Conservation (phyloP, 2,329 filamentous ascomycete species). For the Cercospora citrullina region DNA sequence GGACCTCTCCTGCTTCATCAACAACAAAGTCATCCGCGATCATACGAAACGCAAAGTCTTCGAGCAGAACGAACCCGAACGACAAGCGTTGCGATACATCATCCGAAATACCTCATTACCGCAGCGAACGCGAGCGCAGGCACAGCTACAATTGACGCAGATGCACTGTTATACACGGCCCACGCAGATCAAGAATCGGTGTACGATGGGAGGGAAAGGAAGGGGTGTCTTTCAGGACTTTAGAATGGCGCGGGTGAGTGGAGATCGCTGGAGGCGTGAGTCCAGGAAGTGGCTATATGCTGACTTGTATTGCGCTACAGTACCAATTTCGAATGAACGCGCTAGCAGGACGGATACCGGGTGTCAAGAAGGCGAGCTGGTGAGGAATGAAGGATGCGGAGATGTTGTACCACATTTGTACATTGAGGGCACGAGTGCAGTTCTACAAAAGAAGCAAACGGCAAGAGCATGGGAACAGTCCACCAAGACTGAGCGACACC, state of each 20-base stretch:
- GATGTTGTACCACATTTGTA: not conserved
- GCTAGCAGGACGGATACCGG: constrained; percentile 78
- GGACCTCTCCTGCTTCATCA: constrained; percentile 84
- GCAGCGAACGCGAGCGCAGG: constrained; percentile 78
- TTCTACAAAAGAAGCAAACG: not conserved
- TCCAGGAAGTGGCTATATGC: too few species aligned
- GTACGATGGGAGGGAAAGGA: constrained; percentile 85
- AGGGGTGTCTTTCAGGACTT: constrained; percentile 92
- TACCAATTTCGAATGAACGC: constrained; percentile 93
- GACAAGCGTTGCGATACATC: constrained; percentile 80
- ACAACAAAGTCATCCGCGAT: constrained; percentile 84
- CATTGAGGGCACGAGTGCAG: not conserved
- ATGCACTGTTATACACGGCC: constrained; percentile 96
- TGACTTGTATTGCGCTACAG: constrained; percentile 48
- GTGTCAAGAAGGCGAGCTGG: constrained; percentile 96
- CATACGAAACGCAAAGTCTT: constrained; percentile 96
- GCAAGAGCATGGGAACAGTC: not conserved
- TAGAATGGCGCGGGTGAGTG: constrained; percentile 81
- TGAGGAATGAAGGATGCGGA: constrained; percentile 43
- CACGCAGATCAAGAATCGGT: constrained; percentile 92
- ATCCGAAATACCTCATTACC: constrained; percentile 90
- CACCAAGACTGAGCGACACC: not conserved
- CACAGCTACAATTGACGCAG: constrained; percentile 86
- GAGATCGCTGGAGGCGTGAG: not conserved
- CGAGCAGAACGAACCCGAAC: constrained; percentile 80